Conservation (phyloP, 1,139 yeast species). For the Saccharomyces hybrid region DNA sequence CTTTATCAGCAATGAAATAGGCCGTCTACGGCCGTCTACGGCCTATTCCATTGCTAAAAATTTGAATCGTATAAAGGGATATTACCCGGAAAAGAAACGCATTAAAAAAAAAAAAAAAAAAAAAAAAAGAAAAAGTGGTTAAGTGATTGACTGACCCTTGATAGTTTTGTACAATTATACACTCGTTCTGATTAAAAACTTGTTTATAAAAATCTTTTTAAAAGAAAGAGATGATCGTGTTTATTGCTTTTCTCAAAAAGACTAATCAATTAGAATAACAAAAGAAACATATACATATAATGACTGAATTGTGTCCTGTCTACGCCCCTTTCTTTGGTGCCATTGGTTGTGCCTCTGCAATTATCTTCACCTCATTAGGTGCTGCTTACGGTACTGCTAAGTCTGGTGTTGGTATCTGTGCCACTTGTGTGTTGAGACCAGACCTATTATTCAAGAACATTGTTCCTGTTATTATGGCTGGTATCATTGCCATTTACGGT, state of each 20-base stretch:
- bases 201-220: background rate
- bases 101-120: background rate
- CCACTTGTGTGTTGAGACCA: constrained; percentile 95
- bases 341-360: constrained; percentile 98
- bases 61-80: background rate
- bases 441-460: constrained; percentile 83
- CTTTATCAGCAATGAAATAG: background rate
- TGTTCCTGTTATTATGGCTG: constrained; percentile 98
- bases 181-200: background rate
- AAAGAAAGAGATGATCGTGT: background rate
- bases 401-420: constrained; percentile 99
- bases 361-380: constrained; percentile 96
- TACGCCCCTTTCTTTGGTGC: constrained; percentile 85
- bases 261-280: background rate
- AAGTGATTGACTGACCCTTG: constrained; percentile 1
- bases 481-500: constrained; percentile 98
- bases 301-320: constrained; percentile 35
- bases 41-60: background rate
- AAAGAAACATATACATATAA: constrained; percentile 5
- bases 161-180: background rate
- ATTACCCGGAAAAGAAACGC: constrained; percentile 1
- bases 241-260: background rate
- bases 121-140: background rate
- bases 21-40: background rate
- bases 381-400: constrained; percentile 99